phyloP scores from a whole-genome alignment of 1,284 basidiomycete species.

The Apiotrichum montevideense region DNA sequence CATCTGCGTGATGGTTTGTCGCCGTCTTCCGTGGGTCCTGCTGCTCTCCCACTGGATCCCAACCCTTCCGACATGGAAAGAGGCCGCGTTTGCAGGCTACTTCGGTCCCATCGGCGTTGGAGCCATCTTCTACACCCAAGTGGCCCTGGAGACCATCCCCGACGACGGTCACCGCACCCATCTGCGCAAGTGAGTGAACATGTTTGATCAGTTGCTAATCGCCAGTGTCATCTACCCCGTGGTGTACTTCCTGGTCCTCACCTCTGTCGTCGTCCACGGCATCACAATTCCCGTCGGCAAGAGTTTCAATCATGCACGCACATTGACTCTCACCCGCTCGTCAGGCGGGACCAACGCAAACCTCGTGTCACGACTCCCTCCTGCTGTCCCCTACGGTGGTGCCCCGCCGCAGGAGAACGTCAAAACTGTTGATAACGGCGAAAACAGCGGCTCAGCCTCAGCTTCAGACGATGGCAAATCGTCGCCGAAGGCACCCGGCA shows the following conservation, averaged over 20 bases:
- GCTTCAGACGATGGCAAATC: no score
- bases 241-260: constrained; percentile 52
- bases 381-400: constrained; percentile 5
- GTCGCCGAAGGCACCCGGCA: not conserved
- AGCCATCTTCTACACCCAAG: constrained; percentile 51
- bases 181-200: constrained; percentile 29
- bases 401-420: no score
- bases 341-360: not conserved
- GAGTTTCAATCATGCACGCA: constrained; percentile 4
- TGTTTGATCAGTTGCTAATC: not conserved
- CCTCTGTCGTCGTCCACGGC: constrained; percentile 51
- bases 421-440: no score
- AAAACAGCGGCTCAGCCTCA: no score
- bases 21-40: constrained; percentile 47
- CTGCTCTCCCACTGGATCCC: constrained; percentile 37
- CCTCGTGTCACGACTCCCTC: constrained; percentile 14
- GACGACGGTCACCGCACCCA: constrained; percentile 44
- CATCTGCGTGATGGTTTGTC: constrained; percentile 66
- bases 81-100: constrained; percentile 44
- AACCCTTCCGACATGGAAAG: constrained; percentile 37
- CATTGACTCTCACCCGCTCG: constrained; percentile 10
- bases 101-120: constrained; percentile 48
- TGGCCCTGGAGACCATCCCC: constrained; percentile 49
- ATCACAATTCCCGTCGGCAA: constrained; percentile 45
- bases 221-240: constrained; percentile 47